A percentile compares a stretch with the other conserved stretches of the same genome.
Conservation (phyloP, 805 yeast species). For the Saturnispora quitensis region DNA sequence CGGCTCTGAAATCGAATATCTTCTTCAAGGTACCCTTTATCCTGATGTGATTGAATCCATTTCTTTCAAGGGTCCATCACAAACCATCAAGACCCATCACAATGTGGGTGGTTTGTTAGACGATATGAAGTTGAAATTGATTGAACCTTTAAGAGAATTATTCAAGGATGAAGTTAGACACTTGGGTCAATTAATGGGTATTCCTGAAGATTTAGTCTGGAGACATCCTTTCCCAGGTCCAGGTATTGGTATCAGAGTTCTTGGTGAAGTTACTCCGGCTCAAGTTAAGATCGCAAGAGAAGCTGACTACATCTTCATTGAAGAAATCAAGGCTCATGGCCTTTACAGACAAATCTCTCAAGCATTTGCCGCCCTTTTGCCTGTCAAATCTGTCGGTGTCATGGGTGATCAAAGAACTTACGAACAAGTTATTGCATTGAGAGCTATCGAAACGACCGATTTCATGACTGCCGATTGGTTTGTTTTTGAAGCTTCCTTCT, state of each 20-base stretch:
- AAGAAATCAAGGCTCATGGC: slow-evolving; percentile 91
- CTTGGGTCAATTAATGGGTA: slow-evolving; percentile 88
- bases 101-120: slow-evolving; percentile 97
- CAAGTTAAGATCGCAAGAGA: slow-evolving; percentile 96
- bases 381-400: slow-evolving; percentile 98
- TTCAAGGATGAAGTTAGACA: slow-evolving; percentile 98
- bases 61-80: slow-evolving; percentile 99
- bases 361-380: slow-evolving; percentile 94
- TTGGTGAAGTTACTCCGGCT: slow-evolving; percentile 90
- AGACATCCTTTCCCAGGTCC: slow-evolving; percentile 99
- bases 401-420: slow-evolving; percentile 99
- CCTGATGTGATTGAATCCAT: slow-evolving; percentile 98
- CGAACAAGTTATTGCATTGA: slow-evolving; percentile 97
- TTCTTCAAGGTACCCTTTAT: slow-evolving; percentile 94
- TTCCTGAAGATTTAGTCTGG: slow-evolving; percentile 96
- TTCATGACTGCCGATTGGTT: slow-evolving; percentile 99
- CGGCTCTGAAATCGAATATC: slow-evolving; percentile 83
- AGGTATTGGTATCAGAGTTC: slow-evolving; percentile 96
- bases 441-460: slow-evolving; percentile 96
- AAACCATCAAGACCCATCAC: slow-evolving; percentile 98
- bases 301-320: slow-evolving; percentile 93
- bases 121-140: slow-evolving; percentile 95
- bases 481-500: slow-evolving; percentile 83
- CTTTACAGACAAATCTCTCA: slow-evolving; percentile 88
- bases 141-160: slow-evolving; percentile 96